A percentile compares a stretch with the other conserved stretches of the same genome.
These are phyloP conservation scores for Scenedesmus sp. DNA, from an alignment of 163 green algal genomes.

Conservation along the genomic window DNA sequence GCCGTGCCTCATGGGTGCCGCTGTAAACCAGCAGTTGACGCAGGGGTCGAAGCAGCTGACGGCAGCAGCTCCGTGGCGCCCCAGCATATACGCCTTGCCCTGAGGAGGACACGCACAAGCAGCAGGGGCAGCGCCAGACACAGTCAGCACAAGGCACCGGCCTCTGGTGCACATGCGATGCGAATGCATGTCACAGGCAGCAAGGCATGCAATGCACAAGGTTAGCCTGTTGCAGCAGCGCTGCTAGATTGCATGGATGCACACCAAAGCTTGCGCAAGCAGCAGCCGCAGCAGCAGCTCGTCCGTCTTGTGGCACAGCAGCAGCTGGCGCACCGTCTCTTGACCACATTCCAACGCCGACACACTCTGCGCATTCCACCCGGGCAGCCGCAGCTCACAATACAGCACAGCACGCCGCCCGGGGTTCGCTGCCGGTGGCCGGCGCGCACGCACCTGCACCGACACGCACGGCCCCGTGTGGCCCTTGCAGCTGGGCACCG, in stretches of 20 bases:
- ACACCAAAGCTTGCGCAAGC: neutral
- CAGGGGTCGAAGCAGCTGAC: slow-evolving; percentile 36
- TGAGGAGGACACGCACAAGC: neutral
- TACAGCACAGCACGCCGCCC: no score
- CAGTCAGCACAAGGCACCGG: neutral
- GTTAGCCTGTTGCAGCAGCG: no score
- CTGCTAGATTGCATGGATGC: no score
- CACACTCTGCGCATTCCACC: no score
- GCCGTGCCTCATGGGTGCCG: slow-evolving; percentile 6
- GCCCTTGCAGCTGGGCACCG: slow-evolving; percentile 30
- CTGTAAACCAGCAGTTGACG: slow-evolving; percentile 28
- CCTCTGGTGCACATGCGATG: neutral
- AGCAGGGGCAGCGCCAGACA: no score
- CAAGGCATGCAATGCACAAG: no score
- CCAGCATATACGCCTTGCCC: slow-evolving; percentile 28
- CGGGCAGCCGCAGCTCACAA: no score
- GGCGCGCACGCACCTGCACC: neutral
- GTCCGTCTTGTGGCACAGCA: neutral
- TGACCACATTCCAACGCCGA: no score
- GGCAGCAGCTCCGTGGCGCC: neutral
- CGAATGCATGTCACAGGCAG: no score
- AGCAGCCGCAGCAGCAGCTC: neutral
- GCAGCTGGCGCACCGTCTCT: no score
- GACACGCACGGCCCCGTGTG: neutral
- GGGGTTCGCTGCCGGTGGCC: no score